phyloP scores from a whole-genome alignment of 2,329 filamentous ascomycete species.

The Fusarium paranaense region DNA sequence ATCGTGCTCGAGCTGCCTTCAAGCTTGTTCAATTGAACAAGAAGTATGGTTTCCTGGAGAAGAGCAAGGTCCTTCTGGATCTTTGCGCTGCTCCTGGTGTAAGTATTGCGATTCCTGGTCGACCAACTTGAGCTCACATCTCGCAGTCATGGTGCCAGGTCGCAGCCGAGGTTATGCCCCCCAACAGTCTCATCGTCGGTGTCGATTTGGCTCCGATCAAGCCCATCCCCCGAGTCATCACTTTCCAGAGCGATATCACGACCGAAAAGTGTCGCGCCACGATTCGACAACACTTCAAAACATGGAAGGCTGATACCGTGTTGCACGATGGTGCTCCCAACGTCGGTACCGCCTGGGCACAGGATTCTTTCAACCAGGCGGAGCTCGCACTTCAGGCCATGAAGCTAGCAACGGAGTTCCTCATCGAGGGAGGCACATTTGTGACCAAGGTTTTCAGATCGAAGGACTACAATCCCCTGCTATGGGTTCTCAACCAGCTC shows the following conservation, averaged over 20 bases:
- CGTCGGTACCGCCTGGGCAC: constrained; percentile 96
- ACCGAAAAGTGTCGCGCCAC: constrained; percentile 95
- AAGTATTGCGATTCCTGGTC: constrained; percentile 48
- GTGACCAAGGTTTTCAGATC: constrained; percentile 98
- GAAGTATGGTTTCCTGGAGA: constrained; percentile 98
- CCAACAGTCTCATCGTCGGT: constrained; percentile 89
- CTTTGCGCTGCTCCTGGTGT: constrained; percentile 96
- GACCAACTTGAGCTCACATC: constrained; percentile 41
- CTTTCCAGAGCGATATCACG: constrained; percentile 97
- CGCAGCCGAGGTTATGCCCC: constrained; percentile 93
- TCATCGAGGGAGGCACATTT: constrained; percentile 89
- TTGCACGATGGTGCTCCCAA: constrained; percentile 98
- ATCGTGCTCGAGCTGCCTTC: constrained; percentile 94
- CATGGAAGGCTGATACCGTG: constrained; percentile 95
- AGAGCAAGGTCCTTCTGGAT: constrained; percentile 96
- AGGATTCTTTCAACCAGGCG: constrained; percentile 98
- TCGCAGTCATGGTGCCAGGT: constrained; percentile 92
- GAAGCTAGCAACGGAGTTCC: constrained; percentile 94
- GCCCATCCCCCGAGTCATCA: constrained; percentile 91
- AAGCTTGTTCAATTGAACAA: constrained; percentile 99
- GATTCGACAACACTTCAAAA: constrained; percentile 89
- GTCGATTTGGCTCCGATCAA: constrained; percentile 97
- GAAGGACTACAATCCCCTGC: constrained; percentile 94
- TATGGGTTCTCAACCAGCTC: constrained; percentile 98
- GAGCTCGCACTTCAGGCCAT: constrained; percentile 91